Evolutionary conservation across 805 yeast genomes (phyloP), one percentile per base, ranked within the genome.

Genomic region (Candida suzukii): DNA sequence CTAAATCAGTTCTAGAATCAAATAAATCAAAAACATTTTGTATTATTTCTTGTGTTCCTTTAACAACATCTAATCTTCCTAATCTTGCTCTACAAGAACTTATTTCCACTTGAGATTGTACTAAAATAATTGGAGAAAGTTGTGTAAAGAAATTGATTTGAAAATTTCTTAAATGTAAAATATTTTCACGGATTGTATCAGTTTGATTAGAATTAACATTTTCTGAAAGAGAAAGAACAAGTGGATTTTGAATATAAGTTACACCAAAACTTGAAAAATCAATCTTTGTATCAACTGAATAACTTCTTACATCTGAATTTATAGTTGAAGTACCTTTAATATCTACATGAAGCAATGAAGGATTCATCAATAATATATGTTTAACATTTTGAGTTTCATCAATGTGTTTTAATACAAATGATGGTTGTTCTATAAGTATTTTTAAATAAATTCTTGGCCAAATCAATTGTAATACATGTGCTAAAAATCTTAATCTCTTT

Each of bases 401-500:
- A 2, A 25, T 28, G 4, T 50, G 45, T 42, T 56, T 58, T 4
- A 57, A 35, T 4, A 60, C 41, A 13, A 57, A 10, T 1, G 50
- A 46, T 4, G 64, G 64, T n/a, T 53, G 49, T 26, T 59, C 62
- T 5, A 58, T 34, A 0, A 56, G 39, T 2, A 60, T 12, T 26
- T 56, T 57, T 22, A 52, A 3, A 5, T 52, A 45, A 24, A 55
- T 27, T n/a, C 35, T 35, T 8, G 64, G 63, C 41, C 40, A 39
- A 33, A 38, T 43, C 30, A 35, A 7, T 17, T 22, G n/a, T 7
- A 34, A 21, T 9, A 9, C 21, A 21, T n/a, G 18, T 7, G 21
- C n/a, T 4, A 34, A 14, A n/a, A 11, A 26, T 4, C n/a, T 7
- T 12, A 26, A 7, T 12, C 13, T 12, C 14, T 26, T 26, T 26